Conservation (phyloP, 805 yeast genomes). For the Metschnikowia shivogae region DNA sequence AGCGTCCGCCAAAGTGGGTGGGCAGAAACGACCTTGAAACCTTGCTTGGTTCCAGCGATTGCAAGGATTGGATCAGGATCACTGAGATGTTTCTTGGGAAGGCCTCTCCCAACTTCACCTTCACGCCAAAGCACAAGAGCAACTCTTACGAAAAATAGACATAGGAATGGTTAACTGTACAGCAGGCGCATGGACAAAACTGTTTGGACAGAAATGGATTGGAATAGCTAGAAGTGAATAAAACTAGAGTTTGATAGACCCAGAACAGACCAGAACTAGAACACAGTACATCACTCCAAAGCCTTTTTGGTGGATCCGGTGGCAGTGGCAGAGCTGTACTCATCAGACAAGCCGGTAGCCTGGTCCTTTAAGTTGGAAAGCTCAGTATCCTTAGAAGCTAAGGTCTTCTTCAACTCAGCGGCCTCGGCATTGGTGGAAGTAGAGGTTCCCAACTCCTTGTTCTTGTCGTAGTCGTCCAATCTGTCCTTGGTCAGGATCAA, state of each 20-base stretch:
- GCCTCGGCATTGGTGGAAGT: slow-evolving; percentile 32
- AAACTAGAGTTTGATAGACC: too few relatives aligned
- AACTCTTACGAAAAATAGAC: slow-evolving; percentile 49
- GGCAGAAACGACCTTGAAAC: slow-evolving; percentile 95
- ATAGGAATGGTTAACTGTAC: neutral
- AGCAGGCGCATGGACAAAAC: too few relatives aligned
- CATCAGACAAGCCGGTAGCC: slow-evolving; percentile 59
- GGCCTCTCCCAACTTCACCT: slow-evolving; percentile 67
- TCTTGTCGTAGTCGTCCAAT: slow-evolving; percentile 36
- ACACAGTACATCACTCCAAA: neutral
- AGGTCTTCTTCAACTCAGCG: slow-evolving; percentile 40
- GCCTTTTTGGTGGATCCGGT: slow-evolving; percentile 1
- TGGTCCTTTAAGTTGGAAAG: slow-evolving; percentile 68
- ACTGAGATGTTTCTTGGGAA: slow-evolving; percentile 94
- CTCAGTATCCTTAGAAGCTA: slow-evolving; percentile 58
- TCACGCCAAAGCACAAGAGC: slow-evolving; percentile 93
- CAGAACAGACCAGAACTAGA: too few relatives aligned
- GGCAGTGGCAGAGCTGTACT: slow-evolving; percentile 47
- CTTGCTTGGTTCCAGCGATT: slow-evolving; percentile 76
- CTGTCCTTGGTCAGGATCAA: slow-evolving; percentile 61
- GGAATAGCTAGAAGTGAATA: too few relatives aligned
- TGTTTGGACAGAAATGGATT: too few relatives aligned
- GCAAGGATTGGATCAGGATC: slow-evolving; percentile 92
- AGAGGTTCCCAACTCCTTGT: slow-evolving; percentile 18
- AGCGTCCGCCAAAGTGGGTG: slow-evolving; percentile 89